Evolutionary conservation across 2,329 filamentous ascomycete genomes (phyloP).

Genomic region (Helminthosporium solani): DNA sequence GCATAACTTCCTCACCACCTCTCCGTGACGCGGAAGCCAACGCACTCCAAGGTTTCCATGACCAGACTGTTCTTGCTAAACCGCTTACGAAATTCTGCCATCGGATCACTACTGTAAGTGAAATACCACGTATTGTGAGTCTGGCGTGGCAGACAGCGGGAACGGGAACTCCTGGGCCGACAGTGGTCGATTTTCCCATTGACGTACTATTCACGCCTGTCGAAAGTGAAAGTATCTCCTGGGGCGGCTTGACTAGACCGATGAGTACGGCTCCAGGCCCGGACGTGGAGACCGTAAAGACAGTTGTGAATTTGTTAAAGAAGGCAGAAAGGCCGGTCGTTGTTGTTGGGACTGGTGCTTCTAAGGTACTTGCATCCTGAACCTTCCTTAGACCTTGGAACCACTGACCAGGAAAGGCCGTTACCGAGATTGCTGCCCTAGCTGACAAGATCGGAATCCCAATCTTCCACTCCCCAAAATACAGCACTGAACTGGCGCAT

Average conservation of each 20-base stretch:
- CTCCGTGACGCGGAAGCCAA: constrained; percentile 50
- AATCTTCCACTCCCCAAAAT: constrained; percentile 46
- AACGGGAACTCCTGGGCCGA: constrained; percentile 45
- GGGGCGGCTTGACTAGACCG: constrained; percentile 44
- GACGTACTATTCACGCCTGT: constrained; percentile 48
- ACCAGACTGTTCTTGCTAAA: constrained; percentile 48
- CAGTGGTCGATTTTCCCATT: constrained; percentile 44
- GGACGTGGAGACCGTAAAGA: constrained; percentile 38
- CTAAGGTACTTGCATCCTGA: constrained; percentile 9
- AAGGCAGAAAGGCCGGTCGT: constrained; percentile 44
- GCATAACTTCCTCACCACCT: constrained; percentile 48
- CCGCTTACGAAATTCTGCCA: constrained; percentile 51
- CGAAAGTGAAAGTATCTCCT: constrained; percentile 39
- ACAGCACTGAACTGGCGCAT: constrained; percentile 27
- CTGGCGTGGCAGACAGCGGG: constrained; percentile 45
- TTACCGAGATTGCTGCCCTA: constrained; percentile 34
- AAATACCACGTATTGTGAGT: constrained; percentile 49
- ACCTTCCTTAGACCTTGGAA: neutral
- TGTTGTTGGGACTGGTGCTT: constrained; percentile 46
- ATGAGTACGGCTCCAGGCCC: constrained; percentile 40
- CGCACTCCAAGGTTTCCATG: constrained; percentile 49
- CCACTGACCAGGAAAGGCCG: constrained; percentile 18
- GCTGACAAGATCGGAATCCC: constrained; percentile 41
- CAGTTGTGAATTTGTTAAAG: constrained; percentile 33
- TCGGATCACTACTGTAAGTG: constrained; percentile 47